Conservation (phyloP, 257 asterid genomes). For the Capsicum chinense region DNA sequence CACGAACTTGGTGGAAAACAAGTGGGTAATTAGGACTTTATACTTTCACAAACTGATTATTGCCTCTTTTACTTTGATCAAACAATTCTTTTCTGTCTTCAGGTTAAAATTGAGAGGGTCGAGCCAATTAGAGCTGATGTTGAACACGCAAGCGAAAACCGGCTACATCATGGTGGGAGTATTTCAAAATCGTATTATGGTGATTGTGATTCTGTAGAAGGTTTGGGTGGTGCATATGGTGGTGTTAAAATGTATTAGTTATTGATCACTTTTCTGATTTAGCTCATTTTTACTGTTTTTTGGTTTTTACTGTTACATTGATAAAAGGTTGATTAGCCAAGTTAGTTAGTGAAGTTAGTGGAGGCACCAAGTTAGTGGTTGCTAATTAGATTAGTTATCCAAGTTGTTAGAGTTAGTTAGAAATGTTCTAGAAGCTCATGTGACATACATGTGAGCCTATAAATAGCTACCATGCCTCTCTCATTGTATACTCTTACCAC, state of each 20-base stretch:
- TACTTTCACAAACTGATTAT: neutral
- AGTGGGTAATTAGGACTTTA: slow-evolving; percentile 52
- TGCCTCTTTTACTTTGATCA: neutral
- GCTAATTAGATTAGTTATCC: no score
- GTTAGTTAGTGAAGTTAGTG: no score
- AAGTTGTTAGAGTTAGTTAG: no score
- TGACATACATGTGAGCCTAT: no score
- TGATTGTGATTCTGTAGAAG: slow-evolving; percentile 56
- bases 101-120: slow-evolving; percentile 94
- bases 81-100: slow-evolving; percentile 47
- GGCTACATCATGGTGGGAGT: slow-evolving; percentile 63
- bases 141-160: slow-evolving; percentile 56
- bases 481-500: no score
- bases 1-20: slow-evolving; percentile 92
- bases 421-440: no score
- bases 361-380: no score
- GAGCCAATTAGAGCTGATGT: slow-evolving; percentile 79
- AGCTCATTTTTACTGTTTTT: slow-evolving; percentile 36
- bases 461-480: no score
- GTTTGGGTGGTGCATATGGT: slow-evolving; percentile 69
- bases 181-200: slow-evolving; percentile 62
- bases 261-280: no score
- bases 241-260: slow-evolving; percentile 29
- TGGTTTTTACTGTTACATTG: no score
- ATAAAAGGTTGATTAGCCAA: no score